Percentiles rank a stretch among this genome's conserved stretches.
These are phyloP conservation scores for Nyctanthes arbortristis DNA, from an alignment of 257 asterid genomes.

Conservation along the genomic window DNA sequence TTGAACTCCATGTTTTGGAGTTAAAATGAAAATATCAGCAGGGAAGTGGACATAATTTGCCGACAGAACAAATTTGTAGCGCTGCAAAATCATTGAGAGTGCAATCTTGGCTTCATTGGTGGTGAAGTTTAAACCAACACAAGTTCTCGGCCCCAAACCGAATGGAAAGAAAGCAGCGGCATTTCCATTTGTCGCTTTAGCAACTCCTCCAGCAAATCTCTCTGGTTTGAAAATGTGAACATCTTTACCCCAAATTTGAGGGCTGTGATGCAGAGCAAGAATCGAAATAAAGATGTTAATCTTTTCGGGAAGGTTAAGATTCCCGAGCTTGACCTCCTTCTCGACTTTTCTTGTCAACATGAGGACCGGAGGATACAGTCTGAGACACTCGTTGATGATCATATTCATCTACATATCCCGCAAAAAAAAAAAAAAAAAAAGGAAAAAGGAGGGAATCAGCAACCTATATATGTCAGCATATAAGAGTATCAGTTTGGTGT, in stretches of 20 bases:
- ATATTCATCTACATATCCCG: constrained; percentile 54
- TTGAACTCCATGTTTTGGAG: constrained; percentile 52
- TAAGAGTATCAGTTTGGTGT: neutral
- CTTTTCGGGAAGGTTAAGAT: constrained; percentile 32
- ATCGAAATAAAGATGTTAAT: constrained; percentile 39
- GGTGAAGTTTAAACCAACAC: constrained; percentile 62
- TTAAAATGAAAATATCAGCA: constrained; percentile 39
- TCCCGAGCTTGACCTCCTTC: constrained; percentile 38
- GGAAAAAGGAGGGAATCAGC: neutral
- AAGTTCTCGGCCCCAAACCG: constrained; percentile 58
- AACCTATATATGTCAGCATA: too few species aligned
- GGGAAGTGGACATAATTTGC: constrained; percentile 51
- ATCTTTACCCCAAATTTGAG: constrained; percentile 54
- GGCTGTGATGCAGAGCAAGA: constrained; percentile 45
- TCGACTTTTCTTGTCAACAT: too few species aligned
- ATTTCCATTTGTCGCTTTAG: constrained; percentile 55
- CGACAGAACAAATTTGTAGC: constrained; percentile 41
- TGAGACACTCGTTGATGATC: constrained; percentile 59
- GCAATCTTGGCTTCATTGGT: too few species aligned
- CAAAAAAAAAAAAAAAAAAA: neutral
- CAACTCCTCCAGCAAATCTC: too few species aligned
- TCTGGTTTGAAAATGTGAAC: too few species aligned
- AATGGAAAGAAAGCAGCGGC: constrained; percentile 53
- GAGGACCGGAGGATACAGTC: constrained; percentile 62
- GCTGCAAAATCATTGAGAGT: too few species aligned